Base-by-base conservation (phyloP, 805 yeast species). In the Zygosaccharomyces pseudorouxii region DNA sequence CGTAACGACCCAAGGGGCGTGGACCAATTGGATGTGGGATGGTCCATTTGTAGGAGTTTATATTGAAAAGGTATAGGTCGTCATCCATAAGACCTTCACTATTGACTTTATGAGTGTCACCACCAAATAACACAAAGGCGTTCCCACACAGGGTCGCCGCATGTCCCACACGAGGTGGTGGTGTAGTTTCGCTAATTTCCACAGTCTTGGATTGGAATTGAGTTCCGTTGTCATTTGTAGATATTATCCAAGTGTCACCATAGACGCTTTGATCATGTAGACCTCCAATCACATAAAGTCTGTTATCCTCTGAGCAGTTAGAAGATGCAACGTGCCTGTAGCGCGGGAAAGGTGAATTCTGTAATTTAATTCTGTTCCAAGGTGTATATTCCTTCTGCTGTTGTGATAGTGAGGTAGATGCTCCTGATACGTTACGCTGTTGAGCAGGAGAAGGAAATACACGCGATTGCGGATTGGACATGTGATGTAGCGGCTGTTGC, bases 161-260 rank as follows among this genome's bases (percentile, higher is more conserved):
- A 68, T 93, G 99, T 3, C 98, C 98, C 5, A 92, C 97, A 59
- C 99, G 81, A 29, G 98, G 97, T 16, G 96, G 92, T 2, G 97
- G 97, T 14, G 88, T 80, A 44, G 86, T 82, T 52, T 84, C 88
- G 44, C 80, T 79, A 51, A 86, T 86, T 51, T 85, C 87, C 43
- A 84, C 58, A 73, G 84, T 45, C 76, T 67, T 39, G 71, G 81
- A 61, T 60, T 68, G 55, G 58, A 74, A 47, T 54, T 51, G 30
- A 68, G 69, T 47, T 66, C 75, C 63, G 45, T 67, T 60, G 8
- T 74, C 73, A 41, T 59, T 52, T 5, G 67, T 65, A 53, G 78
- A 78, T 49, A 92, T 74, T 50, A 85, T 82, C 99, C 99, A 93
- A 55, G 96, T 81, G 65, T 93, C 99, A 42, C 96, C 97, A 67